Conservation (phyloP, 2,329 filamentous ascomycete species). For the Trichoderma asperellum region DNA sequence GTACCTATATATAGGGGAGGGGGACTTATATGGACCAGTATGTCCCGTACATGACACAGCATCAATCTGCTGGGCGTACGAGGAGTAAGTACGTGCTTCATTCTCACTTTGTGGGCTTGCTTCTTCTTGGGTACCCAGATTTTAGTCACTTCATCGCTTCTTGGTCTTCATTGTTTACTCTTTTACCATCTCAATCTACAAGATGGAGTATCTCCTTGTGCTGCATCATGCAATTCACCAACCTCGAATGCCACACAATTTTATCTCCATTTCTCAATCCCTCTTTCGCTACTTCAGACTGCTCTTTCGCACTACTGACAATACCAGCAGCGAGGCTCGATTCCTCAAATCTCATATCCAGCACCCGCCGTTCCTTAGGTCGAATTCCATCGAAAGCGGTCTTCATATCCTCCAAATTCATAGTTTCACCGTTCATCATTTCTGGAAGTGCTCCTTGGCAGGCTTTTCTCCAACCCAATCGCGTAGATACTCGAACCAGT, state of each 20-base stretch:
- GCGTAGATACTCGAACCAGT: conserved; percentile 1
- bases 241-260: conserved; percentile 15
- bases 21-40: background rate
- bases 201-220: conserved; percentile 1
- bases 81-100: background rate
- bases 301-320: background rate
- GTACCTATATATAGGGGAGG: background rate
- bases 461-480: background rate
- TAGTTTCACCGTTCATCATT: background rate
- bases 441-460: background rate
- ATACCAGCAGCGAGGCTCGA: background rate
- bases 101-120: background rate
- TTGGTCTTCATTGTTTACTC: background rate
- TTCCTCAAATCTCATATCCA: conserved; percentile 17
- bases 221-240: background rate
- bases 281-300: too few relatives aligned
- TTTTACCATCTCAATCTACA: background rate
- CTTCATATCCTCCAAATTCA: conserved; percentile 24
- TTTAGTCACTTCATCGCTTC: background rate
- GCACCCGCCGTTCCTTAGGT: background rate
- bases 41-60: background rate
- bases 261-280: background rate
- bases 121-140: conserved; percentile 20
- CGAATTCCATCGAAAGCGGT: conserved; percentile 20
- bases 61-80: background rate